Evolutionary conservation across 225 moss, liverwort and hornwort species (phyloP).

Genomic region (Asterella californica): DNA sequence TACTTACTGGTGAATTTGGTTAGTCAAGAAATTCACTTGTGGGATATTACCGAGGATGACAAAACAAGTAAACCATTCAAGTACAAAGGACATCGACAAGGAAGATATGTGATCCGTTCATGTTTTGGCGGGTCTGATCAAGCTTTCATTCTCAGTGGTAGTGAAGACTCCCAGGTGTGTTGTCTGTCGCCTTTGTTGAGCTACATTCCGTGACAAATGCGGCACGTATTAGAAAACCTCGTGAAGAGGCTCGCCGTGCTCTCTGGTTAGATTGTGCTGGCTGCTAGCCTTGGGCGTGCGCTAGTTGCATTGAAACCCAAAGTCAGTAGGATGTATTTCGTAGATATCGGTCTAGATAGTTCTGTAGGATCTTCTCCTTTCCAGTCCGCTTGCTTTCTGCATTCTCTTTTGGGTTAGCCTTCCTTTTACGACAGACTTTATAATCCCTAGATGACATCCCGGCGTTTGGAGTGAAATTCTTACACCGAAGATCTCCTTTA

Average conservation of each 20-base stretch:
- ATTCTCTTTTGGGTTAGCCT: neutral
- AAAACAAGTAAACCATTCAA: conserved; percentile 79
- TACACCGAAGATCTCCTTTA: no score
- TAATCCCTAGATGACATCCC: no score
- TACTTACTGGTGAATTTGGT: conserved; percentile 92
- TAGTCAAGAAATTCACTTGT: conserved; percentile 94
- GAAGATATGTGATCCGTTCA: conserved; percentile 90
- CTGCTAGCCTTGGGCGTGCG: neutral
- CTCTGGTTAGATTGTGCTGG: no score
- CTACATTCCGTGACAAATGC: neutral
- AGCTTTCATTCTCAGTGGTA: conserved; percentile 98
- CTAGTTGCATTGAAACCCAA: neutral
- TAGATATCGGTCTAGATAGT: neutral
- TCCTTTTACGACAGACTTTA: neutral
- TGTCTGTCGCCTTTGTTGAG: neutral
- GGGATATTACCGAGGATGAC: conserved; percentile 73
- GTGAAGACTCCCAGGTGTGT: conserved; percentile 98
- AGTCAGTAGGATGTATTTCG: neutral
- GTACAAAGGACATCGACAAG: conserved; percentile 91
- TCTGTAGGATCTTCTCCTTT: neutral
- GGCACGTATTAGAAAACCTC: no score
- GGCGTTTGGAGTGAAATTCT: no score
- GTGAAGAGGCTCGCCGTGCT: neutral
- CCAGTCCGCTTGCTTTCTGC: neutral
- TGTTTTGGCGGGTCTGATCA: conserved; percentile 98